Evolutionary conservation across 768 basidiomycete species (phyloP), one percentile per base, ranked within the genome.

Genomic region (Thelephora ganbajun): DNA sequence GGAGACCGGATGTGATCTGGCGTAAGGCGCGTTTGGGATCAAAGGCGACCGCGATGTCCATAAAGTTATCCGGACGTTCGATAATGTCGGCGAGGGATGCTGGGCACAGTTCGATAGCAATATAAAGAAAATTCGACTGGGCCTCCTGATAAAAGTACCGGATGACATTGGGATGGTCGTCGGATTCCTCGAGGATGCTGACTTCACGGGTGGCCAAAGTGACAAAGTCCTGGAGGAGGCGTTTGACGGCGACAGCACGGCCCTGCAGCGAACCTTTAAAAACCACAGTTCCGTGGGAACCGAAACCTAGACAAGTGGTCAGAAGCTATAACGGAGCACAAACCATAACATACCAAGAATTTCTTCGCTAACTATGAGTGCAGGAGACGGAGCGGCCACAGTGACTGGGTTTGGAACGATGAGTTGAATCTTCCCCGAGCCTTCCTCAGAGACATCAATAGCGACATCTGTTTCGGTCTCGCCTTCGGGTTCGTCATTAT

Each of bases 151-250:
- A 98, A 64, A 92, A 99, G 61, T 99, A 96, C 23, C 91, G 83
- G 56, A 98, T 93, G 61, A 99, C 96, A 66, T 99, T 97, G 14
- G 91, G 91, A 57, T 99, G 96, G 61, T 94, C 91, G 69, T 99
- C 96, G 43, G 88, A 87, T 61, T 96, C 92, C 66, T 97, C 92
- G 7, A 99, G 73, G 35, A 99, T 79, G 57, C 80, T 80, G 22
- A 98, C 92, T 69, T 99, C 96, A 43, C 93, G 86, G 3, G 81
- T 73, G 6, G 93, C 93, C 34, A 99, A 79, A 0, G 91, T 94
- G 48, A 94, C 89, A 56, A 97, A 98, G 63, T 98, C 93, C 55
- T 83, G 84, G 6, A 98, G 74, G 2, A 99, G 75, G 0, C 96
- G 87, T 63, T 99, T 98, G 49, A 99, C 92, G n/a, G 96, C 96